Evolutionary conservation across 169 alveolate species (phyloP), one percentile per base, ranked within the genome.

Genomic region (Plasmodium sp.): DNA sequence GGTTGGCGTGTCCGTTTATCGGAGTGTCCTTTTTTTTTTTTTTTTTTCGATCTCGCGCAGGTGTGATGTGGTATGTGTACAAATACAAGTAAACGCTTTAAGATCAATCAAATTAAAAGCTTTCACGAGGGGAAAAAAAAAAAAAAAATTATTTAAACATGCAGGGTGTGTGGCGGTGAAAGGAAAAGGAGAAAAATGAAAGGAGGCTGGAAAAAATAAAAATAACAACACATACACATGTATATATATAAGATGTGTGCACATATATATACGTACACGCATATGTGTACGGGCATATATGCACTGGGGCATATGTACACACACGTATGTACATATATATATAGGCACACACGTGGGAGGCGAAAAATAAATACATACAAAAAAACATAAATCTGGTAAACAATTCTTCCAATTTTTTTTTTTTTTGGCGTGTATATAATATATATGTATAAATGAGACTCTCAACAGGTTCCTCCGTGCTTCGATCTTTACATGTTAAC

Each of bases 91-190:
- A 77, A 85, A 75, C 33, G 80, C 39, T 84, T 85, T 85, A 74
- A 74, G 93, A 67, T 83, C 85, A 85, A 85, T 85, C 93, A 85
- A 85, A 85, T 85, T 85, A 85, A 85, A 85, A 85, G 93, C 84
- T 36, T 85, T 85, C 79, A 84, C 77, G 58, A 51, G 45, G 83
- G 22, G 43, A 10, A 27, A 72, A 84, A 84, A 84, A 56, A 7
- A 58, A 82, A 54, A 14, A 54, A 82, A 48, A 34, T 82, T 82
- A 16, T 12, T 16, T 31, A 33, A 39, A 22, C 58, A 82, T 43
- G 80, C 39, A 12, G 2, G 41, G 72, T 54, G 56, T 82, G 45
- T 67, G 7, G 27, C 77, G 39, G 77, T 31, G 77, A 67, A 67
- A 9, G 77, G 77, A 27, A 67, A 67, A 51, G 27, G 22, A 14